Evolutionary conservation across 305 asterid genomes (phyloP).

Genomic region (Fraxinus platypoda): DNA sequence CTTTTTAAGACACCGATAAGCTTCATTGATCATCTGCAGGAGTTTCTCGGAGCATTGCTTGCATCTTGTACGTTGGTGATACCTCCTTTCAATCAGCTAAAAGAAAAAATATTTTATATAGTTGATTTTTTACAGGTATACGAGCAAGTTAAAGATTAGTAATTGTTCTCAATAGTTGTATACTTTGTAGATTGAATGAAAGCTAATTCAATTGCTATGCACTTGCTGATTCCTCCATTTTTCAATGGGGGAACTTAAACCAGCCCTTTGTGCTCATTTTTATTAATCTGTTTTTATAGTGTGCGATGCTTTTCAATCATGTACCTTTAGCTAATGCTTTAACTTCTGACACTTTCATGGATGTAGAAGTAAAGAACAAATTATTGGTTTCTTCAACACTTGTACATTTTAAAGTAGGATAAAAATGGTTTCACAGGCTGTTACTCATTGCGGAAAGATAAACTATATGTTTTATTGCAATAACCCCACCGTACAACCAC

Average conservation of each 20-base stretch:
- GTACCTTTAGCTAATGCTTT: neutral
- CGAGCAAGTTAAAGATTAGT: neutral
- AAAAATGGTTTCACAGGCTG: neutral
- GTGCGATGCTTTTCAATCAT: constrained; percentile 3
- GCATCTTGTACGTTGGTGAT: constrained; percentile 71
- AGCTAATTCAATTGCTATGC: constrained; percentile 12
- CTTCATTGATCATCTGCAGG: constrained; percentile 92
- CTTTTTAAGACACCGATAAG: constrained; percentile 87
- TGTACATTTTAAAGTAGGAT: neutral
- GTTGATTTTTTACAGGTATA: constrained; percentile 43
- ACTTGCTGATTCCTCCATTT: neutral
- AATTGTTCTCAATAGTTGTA: neutral
- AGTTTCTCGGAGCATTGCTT: constrained; percentile 78
- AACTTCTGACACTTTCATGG: neutral
- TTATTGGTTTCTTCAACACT: neutral
- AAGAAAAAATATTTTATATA: constrained; percentile 35
- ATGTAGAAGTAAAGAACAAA: neutral
- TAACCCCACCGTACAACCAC: neutral
- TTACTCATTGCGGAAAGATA: neutral
- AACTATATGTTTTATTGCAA: neutral
- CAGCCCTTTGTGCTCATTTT: neutral
- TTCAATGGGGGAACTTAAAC: neutral
- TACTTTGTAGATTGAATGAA: neutral
- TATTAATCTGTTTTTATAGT: constrained; percentile 2
- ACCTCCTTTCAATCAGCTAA: constrained; percentile 50